phyloP scores from a whole-genome alignment of 2,329 filamentous ascomycete species.

The Colletotrichum sp. region DNA sequence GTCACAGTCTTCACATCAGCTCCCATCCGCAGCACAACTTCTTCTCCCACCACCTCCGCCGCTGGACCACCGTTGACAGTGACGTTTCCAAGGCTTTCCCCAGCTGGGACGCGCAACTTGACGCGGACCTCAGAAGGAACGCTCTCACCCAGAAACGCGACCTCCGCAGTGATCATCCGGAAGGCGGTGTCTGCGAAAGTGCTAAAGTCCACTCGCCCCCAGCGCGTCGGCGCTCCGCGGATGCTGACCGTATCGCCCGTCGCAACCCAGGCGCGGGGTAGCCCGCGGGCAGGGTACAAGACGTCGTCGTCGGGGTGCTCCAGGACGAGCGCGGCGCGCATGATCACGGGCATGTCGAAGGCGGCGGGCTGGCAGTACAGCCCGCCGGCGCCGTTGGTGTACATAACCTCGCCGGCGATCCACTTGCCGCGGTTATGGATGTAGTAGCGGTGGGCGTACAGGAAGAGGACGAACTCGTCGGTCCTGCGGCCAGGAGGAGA shows the following conservation, averaged over 20 bases:
- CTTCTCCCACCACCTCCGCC: neutral
- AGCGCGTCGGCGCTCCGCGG: neutral
- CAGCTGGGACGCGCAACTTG: neutral
- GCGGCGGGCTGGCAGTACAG: neutral
- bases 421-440: neutral
- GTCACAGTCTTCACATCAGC: neutral
- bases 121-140: fast-evolving
- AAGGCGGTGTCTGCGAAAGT: fast-evolving
- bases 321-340: neutral
- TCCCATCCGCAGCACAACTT: neutral
- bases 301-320: neutral
- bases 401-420: neutral
- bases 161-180: neutral
- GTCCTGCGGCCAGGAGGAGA: neutral
- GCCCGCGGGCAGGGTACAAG: neutral
- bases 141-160: neutral
- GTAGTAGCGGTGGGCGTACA: neutral
- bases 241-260: neutral
- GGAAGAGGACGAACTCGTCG: neutral
- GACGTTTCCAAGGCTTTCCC: neutral
- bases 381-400: neutral
- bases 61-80: neutral
- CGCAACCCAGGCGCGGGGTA: neutral
- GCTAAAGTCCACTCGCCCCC: neutral
- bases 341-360: neutral